Evolutionary conservation across 768 basidiomycete genomes (phyloP).

Genomic region (Termitomyces sp.): DNA sequence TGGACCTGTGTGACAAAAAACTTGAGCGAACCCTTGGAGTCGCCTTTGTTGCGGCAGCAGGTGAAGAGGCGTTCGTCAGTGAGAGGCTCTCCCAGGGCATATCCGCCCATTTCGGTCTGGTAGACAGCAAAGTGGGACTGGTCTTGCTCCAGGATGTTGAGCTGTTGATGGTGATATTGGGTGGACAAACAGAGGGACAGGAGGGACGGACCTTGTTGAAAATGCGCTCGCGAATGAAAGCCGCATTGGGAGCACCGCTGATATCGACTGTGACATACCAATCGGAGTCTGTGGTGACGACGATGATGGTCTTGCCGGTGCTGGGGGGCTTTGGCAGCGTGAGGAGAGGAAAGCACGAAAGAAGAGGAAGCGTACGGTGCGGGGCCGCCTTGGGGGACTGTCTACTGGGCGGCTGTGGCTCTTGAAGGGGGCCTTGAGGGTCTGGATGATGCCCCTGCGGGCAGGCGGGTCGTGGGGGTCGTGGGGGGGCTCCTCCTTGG

Average conservation of each 20-base stretch:
- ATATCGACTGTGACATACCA: slow-evolving; percentile 72
- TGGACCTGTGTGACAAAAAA: slow-evolving; percentile 73
- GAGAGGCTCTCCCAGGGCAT: slow-evolving; percentile 71
- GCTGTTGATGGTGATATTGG: slow-evolving; percentile 35
- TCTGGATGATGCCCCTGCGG: slow-evolving; percentile 28
- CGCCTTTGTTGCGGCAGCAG: slow-evolving; percentile 70
- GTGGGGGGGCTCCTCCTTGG: slow-evolving; percentile 63
- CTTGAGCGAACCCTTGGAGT: slow-evolving; percentile 78
- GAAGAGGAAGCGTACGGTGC: slow-evolving; percentile 30
- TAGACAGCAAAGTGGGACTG: slow-evolving; percentile 76
- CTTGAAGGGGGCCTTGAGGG: slow-evolving; percentile 30
- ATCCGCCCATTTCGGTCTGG: slow-evolving; percentile 82
- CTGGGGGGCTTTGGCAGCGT: slow-evolving; percentile 30
- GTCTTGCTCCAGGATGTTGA: slow-evolving; percentile 78
- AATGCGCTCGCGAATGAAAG: slow-evolving; percentile 76
- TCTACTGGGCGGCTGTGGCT: slow-evolving; percentile 22
- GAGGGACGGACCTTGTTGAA: slow-evolving; percentile 63
- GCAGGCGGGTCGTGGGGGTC: slow-evolving; percentile 42
- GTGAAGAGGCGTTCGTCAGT: slow-evolving; percentile 66
- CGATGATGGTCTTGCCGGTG: slow-evolving; percentile 46
- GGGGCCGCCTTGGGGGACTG: slow-evolving; percentile 24
- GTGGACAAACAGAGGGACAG: slow-evolving; percentile 7
- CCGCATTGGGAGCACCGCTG: slow-evolving; percentile 58
- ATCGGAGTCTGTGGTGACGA: slow-evolving; percentile 78
- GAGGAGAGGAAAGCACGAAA: slow-evolving; percentile 21